Evolutionary conservation across 2,329 filamentous ascomycete species (phyloP), one percentile per base, ranked within the genome.

Genomic region (Cercospora sp.): DNA sequence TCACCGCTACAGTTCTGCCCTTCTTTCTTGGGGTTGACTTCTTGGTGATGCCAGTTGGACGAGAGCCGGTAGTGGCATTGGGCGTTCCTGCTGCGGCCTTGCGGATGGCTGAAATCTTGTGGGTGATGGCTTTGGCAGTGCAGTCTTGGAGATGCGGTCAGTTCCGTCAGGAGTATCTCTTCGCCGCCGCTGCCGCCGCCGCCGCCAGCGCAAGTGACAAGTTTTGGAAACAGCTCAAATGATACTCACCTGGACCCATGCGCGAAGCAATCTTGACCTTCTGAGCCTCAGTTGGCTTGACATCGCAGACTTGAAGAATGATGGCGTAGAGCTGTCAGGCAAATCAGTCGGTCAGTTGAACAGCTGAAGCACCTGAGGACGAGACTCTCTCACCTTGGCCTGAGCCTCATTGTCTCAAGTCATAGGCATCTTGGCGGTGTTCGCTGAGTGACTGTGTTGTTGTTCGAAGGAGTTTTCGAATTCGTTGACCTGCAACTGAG

Each of bases 51-150:
- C 18, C 28, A 8, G 32, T 49, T 30, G 49, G 55, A 32, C 24
- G 28, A 16, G 45, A 7, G 13, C 55, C 43, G 5, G 63, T n/a
- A 32, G 26, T 24, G 18, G 5, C 21, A 0, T 57, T 32, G 18
- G 16, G 16, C 53, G 40, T 12, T 24, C 10, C n/a, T n/a, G 13
- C 24, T 12, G 26, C 28, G 0, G 24, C 60, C 61, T 66, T 74
- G 63, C 71, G 70, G 66, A 77, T 67, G 28, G 74, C 72, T 3
- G 72, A 26, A 45, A 79, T 60, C 53, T 75, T 76, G 68, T 79
- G 76, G 16, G 63, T 72, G 67, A 79, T 69, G 57, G 77, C 76
- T 66, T 78, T 79, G 10, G 76, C 57, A 9, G 75, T 78, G 68
- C 75, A 77, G 16, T 74, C 77, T 77, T 49, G 18, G 32, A 49